Base-by-base conservation (phyloP, 1,284 basidiomycete genomes). In the Cerrena zonata region DNA sequence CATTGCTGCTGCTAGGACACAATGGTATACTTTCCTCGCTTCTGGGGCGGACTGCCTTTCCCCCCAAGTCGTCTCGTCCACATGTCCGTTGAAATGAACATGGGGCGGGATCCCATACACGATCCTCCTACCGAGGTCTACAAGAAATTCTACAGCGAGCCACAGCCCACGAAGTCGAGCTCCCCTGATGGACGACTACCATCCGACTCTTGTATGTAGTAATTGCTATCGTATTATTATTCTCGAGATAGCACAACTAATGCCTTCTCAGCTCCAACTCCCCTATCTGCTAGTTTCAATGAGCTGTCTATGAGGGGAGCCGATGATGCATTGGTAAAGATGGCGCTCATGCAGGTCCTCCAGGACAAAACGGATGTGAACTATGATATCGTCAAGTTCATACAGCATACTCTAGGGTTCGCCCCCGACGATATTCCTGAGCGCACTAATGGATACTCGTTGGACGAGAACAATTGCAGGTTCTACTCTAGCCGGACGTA, bases 381-480 rank as follows among this genome's bases (percentile, higher is more conserved):
- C 34, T 48, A 44, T 27, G 26, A 27, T 4, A 24, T 52, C 21
- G 11, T 44, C 34, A 45, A 54, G 4, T 51, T 51, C 22, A 37
- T 54, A 18, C 12, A 26, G 5, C 11, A 5, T 18, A 50, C 48
- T 2, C 48, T 22, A 38, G 34, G 34, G 5, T 46, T 47, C 50
- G 21, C 5, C 11, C 41, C 38, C 15, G 45, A 43, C 19, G 34
- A 51, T 21, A 15, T 52, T 23, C 53, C 53, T 13, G 23, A 25
- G n/a, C n/a, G n/a, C n/a, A n/a, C n/a, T 47, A 19, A 15, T 19
- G 36, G 37, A 11, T 48, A 38, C 19, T 5, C 10, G 5, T 13
- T 48, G 5, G 15, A 25, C 13, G 24, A 12, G 19, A 19, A 19
- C 4, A 12, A 18, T 18, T 7, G 7, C 21, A 19, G 22, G n/a